A percentile compares a stretch with the other conserved stretches of the same genome.
These are phyloP conservation scores for Xylariaceae sp. DNA, from an alignment of 2,329 filamentous ascomycete genomes.

Conservation along the genomic window DNA sequence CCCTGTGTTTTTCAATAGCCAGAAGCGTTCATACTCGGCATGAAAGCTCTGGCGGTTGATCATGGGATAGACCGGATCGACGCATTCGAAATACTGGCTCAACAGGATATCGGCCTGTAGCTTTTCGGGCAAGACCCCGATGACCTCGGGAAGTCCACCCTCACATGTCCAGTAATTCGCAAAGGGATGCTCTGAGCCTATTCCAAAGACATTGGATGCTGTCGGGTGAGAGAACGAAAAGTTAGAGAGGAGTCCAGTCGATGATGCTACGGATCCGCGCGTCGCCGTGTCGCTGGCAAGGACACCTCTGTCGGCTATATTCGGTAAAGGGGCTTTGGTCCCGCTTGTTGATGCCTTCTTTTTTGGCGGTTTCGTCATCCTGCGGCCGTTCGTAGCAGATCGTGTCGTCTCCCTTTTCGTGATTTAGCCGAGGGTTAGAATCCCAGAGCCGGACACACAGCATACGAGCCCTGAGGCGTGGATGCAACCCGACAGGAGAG, in stretches of 20 bases:
- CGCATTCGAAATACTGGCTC: slow-evolving; percentile 60
- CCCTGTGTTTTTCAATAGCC: slow-evolving; percentile 55
- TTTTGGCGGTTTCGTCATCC: slow-evolving; percentile 80
- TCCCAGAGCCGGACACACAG: slow-evolving; percentile 7
- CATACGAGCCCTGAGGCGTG: neutral
- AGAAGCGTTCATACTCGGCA: slow-evolving; percentile 73
- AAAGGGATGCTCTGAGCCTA: slow-evolving; percentile 72
- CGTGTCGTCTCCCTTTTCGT: slow-evolving; percentile 51
- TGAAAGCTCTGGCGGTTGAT: slow-evolving; percentile 71
- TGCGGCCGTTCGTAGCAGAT: slow-evolving; percentile 71
- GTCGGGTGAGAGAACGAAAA: slow-evolving; percentile 66
- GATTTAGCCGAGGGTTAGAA: slow-evolving; percentile 10
- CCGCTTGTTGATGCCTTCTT: slow-evolving; percentile 41
- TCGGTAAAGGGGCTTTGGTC: slow-evolving; percentile 43
- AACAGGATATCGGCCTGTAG: slow-evolving; percentile 68
- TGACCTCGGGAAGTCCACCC: slow-evolving; percentile 68
- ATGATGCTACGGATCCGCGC: slow-evolving; percentile 49
- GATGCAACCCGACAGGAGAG: neutral
- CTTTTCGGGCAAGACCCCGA: slow-evolving; percentile 70
- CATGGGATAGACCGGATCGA: slow-evolving; percentile 79
- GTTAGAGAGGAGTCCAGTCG: slow-evolving; percentile 62
- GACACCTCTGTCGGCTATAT: slow-evolving; percentile 51
- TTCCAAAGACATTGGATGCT: slow-evolving; percentile 74
- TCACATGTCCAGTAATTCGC: slow-evolving; percentile 81
- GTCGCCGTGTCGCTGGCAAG: slow-evolving; percentile 42